These are phyloP conservation scores for Mycena albidolilacea DNA, from an alignment of 768 basidiomycete genomes.

Conservation along the genomic window DNA sequence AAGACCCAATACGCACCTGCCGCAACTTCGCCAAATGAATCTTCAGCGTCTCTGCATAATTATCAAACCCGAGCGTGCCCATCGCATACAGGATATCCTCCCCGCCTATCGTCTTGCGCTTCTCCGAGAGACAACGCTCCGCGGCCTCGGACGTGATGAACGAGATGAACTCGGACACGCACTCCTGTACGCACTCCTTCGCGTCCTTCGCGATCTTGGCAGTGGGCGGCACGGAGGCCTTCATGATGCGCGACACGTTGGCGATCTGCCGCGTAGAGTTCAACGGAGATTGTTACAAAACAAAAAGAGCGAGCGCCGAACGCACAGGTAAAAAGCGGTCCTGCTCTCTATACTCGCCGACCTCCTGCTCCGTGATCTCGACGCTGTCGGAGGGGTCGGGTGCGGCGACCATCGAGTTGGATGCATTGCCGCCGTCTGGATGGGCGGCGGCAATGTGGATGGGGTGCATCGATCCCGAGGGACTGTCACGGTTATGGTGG, in stretches of 20 bases:
- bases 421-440: constrained; percentile 9
- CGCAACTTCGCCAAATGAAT: constrained; percentile 94
- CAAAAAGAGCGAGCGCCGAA: constrained; percentile 28
- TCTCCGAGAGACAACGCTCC: constrained; percentile 94
- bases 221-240: constrained; percentile 87
- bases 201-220: constrained; percentile 99
- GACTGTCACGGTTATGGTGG: neutral
- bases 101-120: constrained; percentile 97
- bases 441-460: constrained; percentile 28
- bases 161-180: constrained; percentile 97
- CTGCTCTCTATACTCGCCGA: constrained; percentile 96
- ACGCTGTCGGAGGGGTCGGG: constrained; percentile 16
- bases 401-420: neutral
- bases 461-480: constrained; percentile 17
- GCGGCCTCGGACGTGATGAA: constrained; percentile 99
- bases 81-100: constrained; percentile 99
- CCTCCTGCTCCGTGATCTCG: constrained; percentile 83
- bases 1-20: constrained; percentile 64
- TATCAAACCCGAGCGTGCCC: constrained; percentile 93
- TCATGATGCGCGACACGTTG: constrained; percentile 98
- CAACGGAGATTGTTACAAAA: no score
- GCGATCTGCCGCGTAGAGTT: constrained; percentile 78
- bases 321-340: constrained; percentile 93
- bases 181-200: constrained; percentile 99
- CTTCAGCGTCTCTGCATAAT: constrained; percentile 93